Evolutionary conservation across 805 yeast species (phyloP).

Genomic region (Nakazawaea laoshanensis): DNA sequence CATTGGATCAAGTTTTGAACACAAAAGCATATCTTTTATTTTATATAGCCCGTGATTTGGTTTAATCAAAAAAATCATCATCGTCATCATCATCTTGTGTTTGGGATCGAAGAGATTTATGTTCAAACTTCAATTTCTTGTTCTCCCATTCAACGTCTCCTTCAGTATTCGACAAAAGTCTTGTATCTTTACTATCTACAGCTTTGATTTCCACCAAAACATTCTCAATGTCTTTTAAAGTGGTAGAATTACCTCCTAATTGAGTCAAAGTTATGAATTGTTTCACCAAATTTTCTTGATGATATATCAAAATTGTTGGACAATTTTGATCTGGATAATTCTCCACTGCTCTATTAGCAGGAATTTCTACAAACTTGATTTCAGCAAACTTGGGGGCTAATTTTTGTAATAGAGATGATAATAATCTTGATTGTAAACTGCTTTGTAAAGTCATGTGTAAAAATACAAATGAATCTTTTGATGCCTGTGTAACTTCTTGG

Average conservation of each 20-base stretch:
- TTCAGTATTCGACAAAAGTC: slow-evolving; percentile 56
- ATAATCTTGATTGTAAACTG: slow-evolving; percentile 63
- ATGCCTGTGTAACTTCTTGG: slow-evolving; percentile 76
- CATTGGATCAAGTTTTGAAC: slow-evolving; percentile 55
- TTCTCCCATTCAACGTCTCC: slow-evolving; percentile 43
- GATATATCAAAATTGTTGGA: slow-evolving; percentile 83
- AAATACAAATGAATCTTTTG: slow-evolving; percentile 56
- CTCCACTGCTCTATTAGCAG: slow-evolving; percentile 87
- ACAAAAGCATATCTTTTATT: slow-evolving; percentile 77
- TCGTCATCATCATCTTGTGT: slow-evolving; percentile 28
- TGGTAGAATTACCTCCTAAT: slow-evolving; percentile 79
- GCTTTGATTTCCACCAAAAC: slow-evolving; percentile 63
- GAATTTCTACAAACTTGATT: slow-evolving; percentile 85
- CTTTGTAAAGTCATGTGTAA: slow-evolving; percentile 70
- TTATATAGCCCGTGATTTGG: slow-evolving; percentile 42
- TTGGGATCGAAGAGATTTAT: slow-evolving; percentile 42
- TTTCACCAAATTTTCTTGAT: slow-evolving; percentile 67
- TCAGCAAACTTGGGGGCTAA: slow-evolving; percentile 68
- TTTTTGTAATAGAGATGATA: slow-evolving; percentile 46
- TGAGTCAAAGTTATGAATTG: slow-evolving; percentile 76
- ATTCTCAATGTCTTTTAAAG: slow-evolving; percentile 59
- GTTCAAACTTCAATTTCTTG: slow-evolving; percentile 44
- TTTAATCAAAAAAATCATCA: slow-evolving; percentile 41
- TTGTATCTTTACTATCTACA: slow-evolving; percentile 54
- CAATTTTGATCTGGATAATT: slow-evolving; percentile 85